A percentile compares a stretch with the other conserved stretches of the same genome.
Conservation (phyloP, 225 moss, liverwort and hornwort species). For the Polytrichum commune region DNA sequence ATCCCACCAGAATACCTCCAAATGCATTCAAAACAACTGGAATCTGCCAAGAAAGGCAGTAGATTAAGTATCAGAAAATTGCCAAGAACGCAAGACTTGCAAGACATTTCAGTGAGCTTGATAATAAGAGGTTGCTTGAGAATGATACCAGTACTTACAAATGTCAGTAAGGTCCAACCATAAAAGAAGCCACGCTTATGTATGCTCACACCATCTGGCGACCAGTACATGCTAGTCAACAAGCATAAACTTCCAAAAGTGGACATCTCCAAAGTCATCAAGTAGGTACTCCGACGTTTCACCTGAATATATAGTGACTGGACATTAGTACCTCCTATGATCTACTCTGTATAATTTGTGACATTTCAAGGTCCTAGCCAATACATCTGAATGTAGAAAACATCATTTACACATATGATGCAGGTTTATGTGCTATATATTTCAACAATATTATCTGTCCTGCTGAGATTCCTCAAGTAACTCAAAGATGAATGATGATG, state of each 20-base stretch:
- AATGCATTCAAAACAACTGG: constrained; percentile 84
- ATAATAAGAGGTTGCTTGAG: background rate
- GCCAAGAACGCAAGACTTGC: background rate
- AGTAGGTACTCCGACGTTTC: constrained; percentile 79
- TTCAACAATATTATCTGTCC: no score
- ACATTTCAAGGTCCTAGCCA: no score
- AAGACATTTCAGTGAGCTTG: background rate
- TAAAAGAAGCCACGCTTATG: constrained; percentile 73
- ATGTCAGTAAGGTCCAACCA: constrained; percentile 80
- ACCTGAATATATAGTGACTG: constrained; percentile 40
- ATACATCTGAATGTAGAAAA: no score
- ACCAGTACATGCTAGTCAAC: constrained; percentile 71
- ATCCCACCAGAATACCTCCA: constrained; percentile 93
- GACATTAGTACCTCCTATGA: background rate
- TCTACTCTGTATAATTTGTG: no score
- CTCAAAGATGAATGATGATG: no score
- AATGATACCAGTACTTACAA: constrained; percentile 33
- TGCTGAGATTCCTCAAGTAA: no score
- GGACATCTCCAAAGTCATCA: constrained; percentile 99
- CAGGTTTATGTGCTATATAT: no score
- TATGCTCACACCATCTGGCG: constrained; percentile 87
- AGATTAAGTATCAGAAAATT: background rate
- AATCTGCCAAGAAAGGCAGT: constrained; percentile 33
- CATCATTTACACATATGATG: no score
- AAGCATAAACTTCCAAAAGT: constrained; percentile 68